Evolutionary conservation across 2,329 filamentous ascomycete species (phyloP), one percentile per base, ranked within the genome.

Genomic region (Rutstroemia sp.): DNA sequence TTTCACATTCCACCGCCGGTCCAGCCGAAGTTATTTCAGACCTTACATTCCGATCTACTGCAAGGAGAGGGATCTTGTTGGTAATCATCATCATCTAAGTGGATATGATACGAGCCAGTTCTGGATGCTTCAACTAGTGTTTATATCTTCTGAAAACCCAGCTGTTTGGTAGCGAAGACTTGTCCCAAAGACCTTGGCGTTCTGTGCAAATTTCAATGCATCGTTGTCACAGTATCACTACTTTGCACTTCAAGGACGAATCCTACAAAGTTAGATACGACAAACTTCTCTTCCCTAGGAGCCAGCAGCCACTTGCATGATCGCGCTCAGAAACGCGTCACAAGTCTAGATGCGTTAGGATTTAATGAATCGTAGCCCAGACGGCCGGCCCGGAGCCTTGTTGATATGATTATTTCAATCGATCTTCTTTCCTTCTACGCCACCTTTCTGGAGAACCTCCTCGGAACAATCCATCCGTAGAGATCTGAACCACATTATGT

Each of bases 351-450:
- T 34, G 30, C 30, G 3, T 34, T 34, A 4, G 12, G 12, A 34
- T 5, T 12, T 34, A 10, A 34, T 34, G 30, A 34, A 12, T 34
- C 4, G 30, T 34, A 34, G 30, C 30, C 30, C 10, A 34, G 30
- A 34, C 8, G 3, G 9, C 10, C 8, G 3, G 9, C 10, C 9
- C 30, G 10, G 30, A 1, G 30, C 30, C 12, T 34, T 34, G 9
- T 9, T 14, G 30, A 34, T 12, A 12, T 12, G 9, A 10, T 12
- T 14, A 23, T 14, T 54, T 54, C 21, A 27, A 37, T 12, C 8
- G 7, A n/a, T n/a, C 10, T 54, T 54, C 34, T 47, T 42, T 42
- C 4, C 19, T 55, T 50, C 44, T 34, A 42, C 46, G 46, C 46
- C 52, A 44, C 25, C 9, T 44, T 23, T 23, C 5, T 25, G 19